Evolutionary conservation across 1,284 basidiomycete genomes (phyloP), one percentile per base, ranked within the genome.

Genomic region (Ceratobasidium sp.): DNA sequence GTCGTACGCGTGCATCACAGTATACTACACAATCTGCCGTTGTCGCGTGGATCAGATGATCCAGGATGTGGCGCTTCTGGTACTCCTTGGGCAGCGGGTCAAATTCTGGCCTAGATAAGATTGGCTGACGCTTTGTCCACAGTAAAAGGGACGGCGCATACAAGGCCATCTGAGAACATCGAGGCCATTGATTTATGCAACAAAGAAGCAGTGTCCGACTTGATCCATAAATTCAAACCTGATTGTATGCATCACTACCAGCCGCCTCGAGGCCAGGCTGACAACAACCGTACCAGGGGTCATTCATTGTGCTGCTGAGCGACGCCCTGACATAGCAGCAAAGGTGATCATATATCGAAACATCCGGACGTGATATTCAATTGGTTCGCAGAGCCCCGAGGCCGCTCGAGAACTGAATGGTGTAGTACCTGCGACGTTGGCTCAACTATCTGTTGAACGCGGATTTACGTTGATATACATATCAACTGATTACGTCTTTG

Each of bases 261-360:
- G 9, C 18, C 45, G 45, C 26, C 16, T 14, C 36, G 8, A 4
- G 30, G 30, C n/a, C 30, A 21, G 30, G 16, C 32, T 57, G 30
- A 57, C 53, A 36, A 5, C 18, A 57, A 18, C 36, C n/a, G 14
- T 77, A 87, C 89, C 76, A 91, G 90, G 90, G 88, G 86, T 94
- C 32, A 87, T 95, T 23, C 93, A 94, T 77, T 93, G 92, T 75
- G 93, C 93, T 16, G 93, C 93, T 2, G 93, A 94, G 80, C 83
- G 93, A 72, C 83, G 92, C 60, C 92, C 93, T 1, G 92, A 94
- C 78, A 90, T 92, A 30, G 92, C 91, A 71, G 90, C 92, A 79
- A 90, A 89, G 83, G 91, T 90, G 74, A 53, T n/a, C 43, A 18
- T 18, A 93, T 45, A 4, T 45, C 16, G 16, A 6, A n/a, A 45